Conservation (phyloP, 164 flowering plant species). For the Pachysandra terminalis region DNA sequence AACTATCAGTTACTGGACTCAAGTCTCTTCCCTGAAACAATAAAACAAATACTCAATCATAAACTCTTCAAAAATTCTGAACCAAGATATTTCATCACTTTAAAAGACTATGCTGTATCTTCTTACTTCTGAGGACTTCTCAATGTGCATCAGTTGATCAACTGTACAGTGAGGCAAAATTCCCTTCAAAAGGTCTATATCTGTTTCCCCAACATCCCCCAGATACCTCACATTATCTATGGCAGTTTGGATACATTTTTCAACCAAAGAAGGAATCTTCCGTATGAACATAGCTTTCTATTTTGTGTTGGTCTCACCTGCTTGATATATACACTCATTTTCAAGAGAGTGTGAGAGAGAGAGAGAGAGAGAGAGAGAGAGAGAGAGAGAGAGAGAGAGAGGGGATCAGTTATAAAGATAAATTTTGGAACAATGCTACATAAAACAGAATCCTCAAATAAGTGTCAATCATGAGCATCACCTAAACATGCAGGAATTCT, state of each 20-base stretch:
- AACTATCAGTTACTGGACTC: slow-evolving; percentile 64
- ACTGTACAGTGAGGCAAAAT: slow-evolving; percentile 78
- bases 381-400: no score
- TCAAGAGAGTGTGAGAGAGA: no score
- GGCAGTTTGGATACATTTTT: slow-evolving; percentile 60
- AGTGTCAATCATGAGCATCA: no score
- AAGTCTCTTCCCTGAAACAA: slow-evolving; percentile 70
- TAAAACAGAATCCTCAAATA: no score
- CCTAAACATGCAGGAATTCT: no score
- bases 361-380: no score
- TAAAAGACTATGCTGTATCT: neutral
- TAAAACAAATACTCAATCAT: neutral
- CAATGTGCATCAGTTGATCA: slow-evolving; percentile 82
- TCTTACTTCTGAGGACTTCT: slow-evolving; percentile 57
- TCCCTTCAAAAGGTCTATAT: slow-evolving; percentile 55
- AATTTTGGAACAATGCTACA: no score
- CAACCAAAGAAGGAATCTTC: slow-evolving; percentile 60
- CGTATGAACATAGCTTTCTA: slow-evolving; percentile 14
- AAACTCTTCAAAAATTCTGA: neutral
- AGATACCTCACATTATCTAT: slow-evolving; percentile 74
- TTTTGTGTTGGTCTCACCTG: neutral
- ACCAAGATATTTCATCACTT: neutral
- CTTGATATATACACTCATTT: neutral
- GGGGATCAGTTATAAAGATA: no score
- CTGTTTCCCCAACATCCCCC: slow-evolving; percentile 89